Base-by-base conservation (phyloP, 2,329 filamentous ascomycete species). In the Aspergillus sergii region DNA sequence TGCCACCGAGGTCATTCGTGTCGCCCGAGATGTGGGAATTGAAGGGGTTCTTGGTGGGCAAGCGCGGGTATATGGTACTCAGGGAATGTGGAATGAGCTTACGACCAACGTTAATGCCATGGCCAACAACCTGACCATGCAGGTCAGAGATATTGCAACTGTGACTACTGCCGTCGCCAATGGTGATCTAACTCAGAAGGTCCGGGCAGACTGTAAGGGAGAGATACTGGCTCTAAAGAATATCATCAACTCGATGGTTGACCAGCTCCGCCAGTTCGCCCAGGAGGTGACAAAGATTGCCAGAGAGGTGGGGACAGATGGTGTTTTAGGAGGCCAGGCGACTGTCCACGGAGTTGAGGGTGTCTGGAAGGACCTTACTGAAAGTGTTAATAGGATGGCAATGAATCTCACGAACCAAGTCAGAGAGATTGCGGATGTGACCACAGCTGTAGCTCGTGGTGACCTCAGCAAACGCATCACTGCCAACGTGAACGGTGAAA, bases 1-100 rank as follows among this genome's bases (percentile, higher is more conserved):
- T 87, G 97, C 94, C 61, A 93, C 96, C 69, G 94, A 97, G 75
- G 91, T 99, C 66, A 95, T 36, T 14, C 51, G 97, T 80, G 94
- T 99, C 34, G 94, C 94, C 63, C 94, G 95, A 73, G 95, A 98
- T 78, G 95, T 98, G 69, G 94, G 94, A 68, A 94, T 98, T 58
- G 95, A 98, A 73, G 94, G 94, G 66, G 98, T 97, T 83, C 97
- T 99, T 92, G 94, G 94, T 72, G 94, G 94, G n/a, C 95, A 99
- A 77, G 95, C 94, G 65, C 94, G 97, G 75, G 92, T 97, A 58
- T 92, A 93, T 68, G 94, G 94, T 63, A 89, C 98, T 62, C 93
- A 94, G 71, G 94, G 94, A 66, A 89, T 94, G 60, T 99, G 94
- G 95, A 97, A 97, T 76, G 94, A 99, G 77, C 98, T 99, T 71